Evolutionary conservation across 176 grass and related monocot species (phyloP), one percentile per base, ranked within the genome.

Genomic region (Oropetium thomaeum): DNA sequence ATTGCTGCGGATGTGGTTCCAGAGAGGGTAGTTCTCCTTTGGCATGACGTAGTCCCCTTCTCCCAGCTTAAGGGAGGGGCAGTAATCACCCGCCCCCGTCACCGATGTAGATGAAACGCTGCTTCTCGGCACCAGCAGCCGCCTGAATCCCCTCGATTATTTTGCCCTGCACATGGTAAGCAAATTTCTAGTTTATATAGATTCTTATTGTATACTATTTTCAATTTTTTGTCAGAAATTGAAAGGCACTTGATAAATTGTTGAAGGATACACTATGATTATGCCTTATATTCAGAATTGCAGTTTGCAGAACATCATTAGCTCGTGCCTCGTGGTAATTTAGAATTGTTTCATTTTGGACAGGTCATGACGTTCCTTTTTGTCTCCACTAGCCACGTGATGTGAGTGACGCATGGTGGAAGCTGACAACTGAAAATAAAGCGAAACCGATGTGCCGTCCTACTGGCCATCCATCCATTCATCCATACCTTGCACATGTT

Each of bases 401-500:
- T 37, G 59, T 6, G n/a, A 39, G 75, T 70, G 41, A 61, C 65
- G 51, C 23, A 19, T 4, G n/a, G n/a, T n/a, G 15, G 26, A 67
- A 75, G 40, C 48, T 72, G 38, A 8, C 14, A 43, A 53, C 40
- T 35, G 28, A 78, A 67, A 42, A n/a, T n/a, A n/a, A 39, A 16
- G 38, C 60, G 42, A 60, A n/a, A 59, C 58, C 33, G 62, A 82
- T 83, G 61, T 76, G 62, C 2, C 66, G 62, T 60, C 79, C 20
- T 87, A 49, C 27, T 67, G 74, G 49, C 20, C 19, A 49, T 49
- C n/a, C n/a, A n/a, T n/a, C n/a, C n/a, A n/a, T n/a, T n/a, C n/a
- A n/a, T n/a, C n/a, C 66, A 16, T 72, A 87, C 93, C 89, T 97
- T 97, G 84, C 93, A 97, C 93, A 97, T 93, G 71, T 93, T 88